Evolutionary conservation across 441 rosid genomes (phyloP).

Genomic region (Gossypium aridum): DNA sequence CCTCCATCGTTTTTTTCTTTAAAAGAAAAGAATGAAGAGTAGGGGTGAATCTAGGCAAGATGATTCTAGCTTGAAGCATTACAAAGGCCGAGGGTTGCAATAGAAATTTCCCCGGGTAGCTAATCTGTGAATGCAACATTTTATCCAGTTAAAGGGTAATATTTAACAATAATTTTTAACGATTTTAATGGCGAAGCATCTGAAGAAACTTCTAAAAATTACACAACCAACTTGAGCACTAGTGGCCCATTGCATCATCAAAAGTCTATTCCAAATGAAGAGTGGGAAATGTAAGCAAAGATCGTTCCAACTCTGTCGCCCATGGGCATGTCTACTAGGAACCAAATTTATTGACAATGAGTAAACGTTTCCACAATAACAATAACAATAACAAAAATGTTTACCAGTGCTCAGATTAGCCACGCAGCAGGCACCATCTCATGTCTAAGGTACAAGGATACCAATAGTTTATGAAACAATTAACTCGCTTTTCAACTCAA

Average conservation of each 20-base stretch:
- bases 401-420: not conserved
- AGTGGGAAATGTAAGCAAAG: not conserved
- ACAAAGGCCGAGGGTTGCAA: not conserved
- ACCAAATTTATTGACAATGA: conserved; percentile 6
- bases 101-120: not conserved
- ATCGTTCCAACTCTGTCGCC: not conserved
- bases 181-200: not conserved
- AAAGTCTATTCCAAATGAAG: not conserved
- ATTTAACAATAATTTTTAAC: not conserved
- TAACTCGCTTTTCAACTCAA: not conserved
- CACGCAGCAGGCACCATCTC: not conserved
- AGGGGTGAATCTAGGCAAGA: not conserved
- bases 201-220: not conserved
- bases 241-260: not conserved
- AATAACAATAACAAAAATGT: not conserved
- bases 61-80: not conserved
- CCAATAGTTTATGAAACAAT: not conserved
- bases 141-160: not conserved
- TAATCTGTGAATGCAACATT: not conserved
- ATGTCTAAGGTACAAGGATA: not conserved
- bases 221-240: not conserved
- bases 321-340: not conserved
- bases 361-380: not conserved
- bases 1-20: not conserved
- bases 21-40: not conserved